Evolutionary conservation across 305 asterid species (phyloP), one percentile per base, ranked within the genome.

Genomic region (Solanum hybrid): DNA sequence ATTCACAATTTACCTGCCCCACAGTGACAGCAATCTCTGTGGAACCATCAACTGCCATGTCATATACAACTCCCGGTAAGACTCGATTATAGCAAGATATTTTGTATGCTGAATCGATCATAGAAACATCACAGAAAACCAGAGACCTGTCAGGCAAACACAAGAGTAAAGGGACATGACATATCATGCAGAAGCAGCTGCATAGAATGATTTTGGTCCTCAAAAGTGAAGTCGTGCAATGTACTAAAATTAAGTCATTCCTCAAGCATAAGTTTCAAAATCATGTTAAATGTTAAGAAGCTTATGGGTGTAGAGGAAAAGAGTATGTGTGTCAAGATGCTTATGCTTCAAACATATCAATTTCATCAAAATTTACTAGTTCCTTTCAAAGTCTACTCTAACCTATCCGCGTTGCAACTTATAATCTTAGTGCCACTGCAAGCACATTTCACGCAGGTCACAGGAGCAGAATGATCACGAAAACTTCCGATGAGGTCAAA

Each of bases 351-450:
- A 81, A 82, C 14, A 46, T 17, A 82, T 82, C 40, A 46, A 46
- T 82, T 17, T 82, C 73, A 82, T 82, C 87, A 17, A 17, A 29
- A 10, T 46, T 17, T 46, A 27, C 38, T 29, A 46, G 40, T 27
- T 42, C 8, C 37, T 27, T 81, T 78, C 79, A 87, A 86, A 86
- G 88, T 91, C 95, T 90, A 92, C 34, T 26, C 77, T 71, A 71
- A 94, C 97, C 96, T 88, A 85, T 93, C 94, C 80, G 93, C 91
- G 64, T 93, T 87, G 88, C 94, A 93, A 88, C 96, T 95, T 81
- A 94, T 93, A 86, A 95, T 92, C 92, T 93, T 91, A 69, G 72
- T 36, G 88, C 96, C 96, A 91, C 89, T 92, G 89, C 85, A 86
- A 72, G 92, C 86, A 86, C 94, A 92, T 89, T 93, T 95, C 90